A percentile compares a stretch with the other conserved stretches of the same genome.
Evolutionary conservation across 139 green algal genomes (phyloP).

Genomic region (Closterium sp.): DNA sequence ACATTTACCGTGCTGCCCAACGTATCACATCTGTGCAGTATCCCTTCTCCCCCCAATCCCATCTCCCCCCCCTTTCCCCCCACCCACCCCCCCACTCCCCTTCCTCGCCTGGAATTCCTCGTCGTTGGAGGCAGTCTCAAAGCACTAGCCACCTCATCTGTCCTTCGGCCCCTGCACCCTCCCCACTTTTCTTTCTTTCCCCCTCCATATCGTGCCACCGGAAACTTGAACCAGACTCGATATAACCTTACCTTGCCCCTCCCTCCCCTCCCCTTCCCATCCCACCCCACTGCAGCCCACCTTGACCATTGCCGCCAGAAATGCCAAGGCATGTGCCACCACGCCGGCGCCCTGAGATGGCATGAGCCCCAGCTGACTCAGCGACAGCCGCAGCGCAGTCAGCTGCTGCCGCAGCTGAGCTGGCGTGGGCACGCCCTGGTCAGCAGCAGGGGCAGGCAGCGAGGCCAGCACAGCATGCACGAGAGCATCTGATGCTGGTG

Average conservation of each 20-base stretch:
- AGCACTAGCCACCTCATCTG: no score
- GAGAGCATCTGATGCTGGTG: constrained; percentile 1
- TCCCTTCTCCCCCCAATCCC: no score
- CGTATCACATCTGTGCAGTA: no score
- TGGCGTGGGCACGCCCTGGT: not conserved
- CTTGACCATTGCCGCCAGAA: not conserved
- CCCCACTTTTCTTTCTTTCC: no score
- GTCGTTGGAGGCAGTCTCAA: no score
- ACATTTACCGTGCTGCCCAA: no score
- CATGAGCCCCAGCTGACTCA: constrained; percentile 10
- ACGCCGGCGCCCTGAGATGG: not conserved
- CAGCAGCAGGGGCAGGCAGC: not conserved
- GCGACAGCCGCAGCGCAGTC: not conserved
- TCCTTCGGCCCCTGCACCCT: no score
- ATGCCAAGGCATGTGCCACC: not conserved
- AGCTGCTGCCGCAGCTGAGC: constrained; percentile 6
- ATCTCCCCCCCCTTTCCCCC: no score
- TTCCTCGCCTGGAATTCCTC: no score
- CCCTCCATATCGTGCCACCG: no score
- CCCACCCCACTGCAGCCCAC: no score
- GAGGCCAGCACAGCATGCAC: constrained; percentile 1
- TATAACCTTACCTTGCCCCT: not conserved
- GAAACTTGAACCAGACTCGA: not conserved
- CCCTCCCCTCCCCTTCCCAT: not conserved
- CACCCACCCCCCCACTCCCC: no score